Evolutionary conservation across 345 rosid species (phyloP).

Genomic region (Hibiscus trionum): DNA sequence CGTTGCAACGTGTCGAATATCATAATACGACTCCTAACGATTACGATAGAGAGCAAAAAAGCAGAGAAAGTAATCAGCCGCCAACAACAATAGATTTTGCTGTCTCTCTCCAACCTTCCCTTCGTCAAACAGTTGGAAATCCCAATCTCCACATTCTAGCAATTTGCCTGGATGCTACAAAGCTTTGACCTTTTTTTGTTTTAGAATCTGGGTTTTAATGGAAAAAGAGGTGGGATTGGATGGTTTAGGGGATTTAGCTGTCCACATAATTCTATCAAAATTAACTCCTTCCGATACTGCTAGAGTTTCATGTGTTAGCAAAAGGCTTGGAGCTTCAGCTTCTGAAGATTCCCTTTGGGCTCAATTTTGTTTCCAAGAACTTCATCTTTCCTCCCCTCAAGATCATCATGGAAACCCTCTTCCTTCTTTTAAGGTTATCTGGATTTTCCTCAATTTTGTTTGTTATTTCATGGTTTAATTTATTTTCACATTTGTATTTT

Average conservation of each 20-base stretch:
- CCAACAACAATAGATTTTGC: too few relatives aligned
- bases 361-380: slow-evolving; percentile 44
- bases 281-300: slow-evolving; percentile 45
- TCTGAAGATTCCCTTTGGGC: slow-evolving; percentile 79
- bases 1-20: too few relatives aligned
- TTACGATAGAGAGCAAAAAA: too few relatives aligned
- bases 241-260: slow-evolving; percentile 53
- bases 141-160: too few relatives aligned
- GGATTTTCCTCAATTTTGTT: background rate
- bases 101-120: too few relatives aligned
- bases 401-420: slow-evolving; percentile 47
- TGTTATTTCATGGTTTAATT: background rate
- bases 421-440: slow-evolving; percentile 66
- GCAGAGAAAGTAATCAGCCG: too few relatives aligned
- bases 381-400: slow-evolving; percentile 55
- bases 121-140: too few relatives aligned
- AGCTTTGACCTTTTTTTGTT: background rate
- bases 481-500: background rate
- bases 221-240: slow-evolving; percentile 47
- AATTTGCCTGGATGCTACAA: too few relatives aligned
- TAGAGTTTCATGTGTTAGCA: slow-evolving; percentile 48
- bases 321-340: slow-evolving; percentile 36
- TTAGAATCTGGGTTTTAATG: background rate
- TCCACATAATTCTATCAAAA: slow-evolving; percentile 42
- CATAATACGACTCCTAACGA: too few relatives aligned